Conservation (phyloP, 179 eudicot genomes). For the Beta lomatogona region DNA sequence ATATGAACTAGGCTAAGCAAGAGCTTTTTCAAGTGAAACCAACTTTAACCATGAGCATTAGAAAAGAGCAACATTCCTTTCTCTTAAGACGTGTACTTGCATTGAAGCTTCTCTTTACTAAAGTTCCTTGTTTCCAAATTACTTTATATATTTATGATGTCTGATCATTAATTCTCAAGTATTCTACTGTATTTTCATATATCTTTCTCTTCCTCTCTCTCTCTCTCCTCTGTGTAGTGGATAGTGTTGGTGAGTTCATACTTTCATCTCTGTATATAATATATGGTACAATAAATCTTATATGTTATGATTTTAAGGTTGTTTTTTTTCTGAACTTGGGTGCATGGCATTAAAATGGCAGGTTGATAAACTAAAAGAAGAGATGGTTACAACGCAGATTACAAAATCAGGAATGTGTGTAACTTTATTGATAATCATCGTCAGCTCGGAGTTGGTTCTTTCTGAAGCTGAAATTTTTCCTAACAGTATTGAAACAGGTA, state of each 20-base stretch:
- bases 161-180: neutral
- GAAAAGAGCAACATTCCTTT: slow-evolving; percentile 28
- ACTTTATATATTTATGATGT: neutral
- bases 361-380: neutral
- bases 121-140: slow-evolving; percentile 5
- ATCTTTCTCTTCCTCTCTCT: slow-evolving; percentile 11
- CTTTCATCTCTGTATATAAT: neutral
- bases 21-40: slow-evolving; percentile 25
- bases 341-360: slow-evolving; percentile 6
- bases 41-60: slow-evolving; percentile 18
- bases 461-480: slow-evolving; percentile 17
- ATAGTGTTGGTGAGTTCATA: slow-evolving; percentile 7
- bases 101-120: slow-evolving; percentile 25
- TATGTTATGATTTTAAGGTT: neutral
- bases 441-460: slow-evolving; percentile 14
- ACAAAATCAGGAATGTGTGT: slow-evolving; percentile 8
- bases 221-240: neutral
- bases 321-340: neutral
- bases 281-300: neutral
- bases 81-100: slow-evolving; percentile 12
- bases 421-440: slow-evolving; percentile 15
- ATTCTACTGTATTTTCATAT: neutral
- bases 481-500: slow-evolving; percentile 25
- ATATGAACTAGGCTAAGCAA: slow-evolving; percentile 25
- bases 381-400: neutral